Conservation (phyloP, 805 yeast species). For the Yamadazyma nakazawae region DNA sequence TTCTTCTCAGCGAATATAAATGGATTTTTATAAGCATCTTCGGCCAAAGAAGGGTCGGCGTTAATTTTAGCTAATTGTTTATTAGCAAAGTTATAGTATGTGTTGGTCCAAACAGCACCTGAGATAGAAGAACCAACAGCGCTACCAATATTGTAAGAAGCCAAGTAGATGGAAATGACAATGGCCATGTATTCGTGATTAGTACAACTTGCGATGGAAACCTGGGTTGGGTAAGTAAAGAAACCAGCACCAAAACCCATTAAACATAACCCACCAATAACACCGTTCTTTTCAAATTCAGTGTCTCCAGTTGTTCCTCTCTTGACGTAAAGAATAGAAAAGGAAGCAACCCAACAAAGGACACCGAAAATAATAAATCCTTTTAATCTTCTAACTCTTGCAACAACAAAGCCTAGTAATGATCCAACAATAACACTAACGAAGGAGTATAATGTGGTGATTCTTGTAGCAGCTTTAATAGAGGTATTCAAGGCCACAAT, state of each 20-base stretch:
- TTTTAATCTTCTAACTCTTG: slow-evolving; percentile 53
- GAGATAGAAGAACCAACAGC: slow-evolving; percentile 63
- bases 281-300: slow-evolving; percentile 37
- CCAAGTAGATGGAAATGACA: slow-evolving; percentile 53
- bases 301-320: slow-evolving; percentile 44
- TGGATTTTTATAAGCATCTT: slow-evolving; percentile 41
- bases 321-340: slow-evolving; percentile 57
- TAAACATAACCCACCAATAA: slow-evolving; percentile 61
- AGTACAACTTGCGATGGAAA: slow-evolving; percentile 55
- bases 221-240: slow-evolving; percentile 63
- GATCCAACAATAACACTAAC: slow-evolving; percentile 62
- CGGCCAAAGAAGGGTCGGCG: slow-evolving; percentile 25
- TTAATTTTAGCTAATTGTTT: slow-evolving; percentile 25
- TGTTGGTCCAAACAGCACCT: slow-evolving; percentile 71
- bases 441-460: slow-evolving; percentile 59
- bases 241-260: slow-evolving; percentile 75
- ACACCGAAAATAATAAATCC: slow-evolving; percentile 59
- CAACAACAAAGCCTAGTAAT: slow-evolving; percentile 50
- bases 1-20: slow-evolving; percentile 44
- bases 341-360: slow-evolving; percentile 53
- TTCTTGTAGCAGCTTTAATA: slow-evolving; percentile 62
- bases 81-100: slow-evolving; percentile 44
- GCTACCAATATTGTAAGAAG: slow-evolving; percentile 59
- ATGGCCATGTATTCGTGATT: slow-evolving; percentile 65
- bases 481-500: slow-evolving; percentile 61